These are phyloP conservation scores for Lathyrus sativus DNA, from an alignment of 306 rosid genomes.

Conservation along the genomic window DNA sequence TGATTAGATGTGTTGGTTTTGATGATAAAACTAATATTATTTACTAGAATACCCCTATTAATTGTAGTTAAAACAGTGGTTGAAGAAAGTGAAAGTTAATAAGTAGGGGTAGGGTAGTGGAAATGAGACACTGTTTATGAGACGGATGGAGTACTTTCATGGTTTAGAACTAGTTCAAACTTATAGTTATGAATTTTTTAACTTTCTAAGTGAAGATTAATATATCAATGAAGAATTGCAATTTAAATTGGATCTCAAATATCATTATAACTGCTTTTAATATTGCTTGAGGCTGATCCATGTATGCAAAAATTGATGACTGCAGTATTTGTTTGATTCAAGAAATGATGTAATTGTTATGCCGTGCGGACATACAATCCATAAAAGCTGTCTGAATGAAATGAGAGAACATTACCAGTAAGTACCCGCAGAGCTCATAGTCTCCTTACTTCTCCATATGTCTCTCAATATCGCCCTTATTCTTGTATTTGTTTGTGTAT, in stretches of 20 bases:
- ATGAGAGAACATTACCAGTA: constrained; percentile 85
- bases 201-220: background rate
- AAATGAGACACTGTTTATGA: too few relatives aligned
- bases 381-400: constrained; percentile 70
- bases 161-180: constrained; percentile 15
- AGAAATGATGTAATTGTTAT: constrained; percentile 61
- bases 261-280: background rate
- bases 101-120: too few relatives aligned
- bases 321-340: constrained; percentile 81
- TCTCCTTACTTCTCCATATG: background rate
- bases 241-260: constrained; percentile 1
- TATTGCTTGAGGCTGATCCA: constrained; percentile 32
- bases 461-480: background rate
- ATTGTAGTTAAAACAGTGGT: too few relatives aligned
- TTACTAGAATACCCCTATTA: too few relatives aligned
- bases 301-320: constrained; percentile 17
- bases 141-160: too few relatives aligned
- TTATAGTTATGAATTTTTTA: background rate
- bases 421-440: constrained; percentile 34
- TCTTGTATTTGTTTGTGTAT: background rate
- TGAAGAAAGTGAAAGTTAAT: too few relatives aligned
- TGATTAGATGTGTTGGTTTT: too few relatives aligned
- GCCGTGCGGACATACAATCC: constrained; percentile 94
- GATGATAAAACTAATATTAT: too few relatives aligned
- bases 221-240: background rate